Evolutionary conservation across 75 land plant genomes (phyloP), one percentile per base, ranked within the genome.

Genomic region (Selaginella moellendorffii): DNA sequence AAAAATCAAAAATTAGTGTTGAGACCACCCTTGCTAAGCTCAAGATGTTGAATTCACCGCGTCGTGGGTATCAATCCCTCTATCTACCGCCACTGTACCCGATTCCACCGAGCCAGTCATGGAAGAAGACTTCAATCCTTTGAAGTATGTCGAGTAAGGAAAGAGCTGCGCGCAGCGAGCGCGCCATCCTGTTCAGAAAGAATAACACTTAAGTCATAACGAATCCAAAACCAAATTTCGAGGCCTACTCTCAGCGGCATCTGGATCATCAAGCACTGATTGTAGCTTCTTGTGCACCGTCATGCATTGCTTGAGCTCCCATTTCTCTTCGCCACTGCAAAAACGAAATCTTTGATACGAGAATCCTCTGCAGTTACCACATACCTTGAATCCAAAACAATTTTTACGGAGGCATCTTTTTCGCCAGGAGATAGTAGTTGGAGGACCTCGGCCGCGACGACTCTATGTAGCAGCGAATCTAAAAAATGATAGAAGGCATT

Each of bases 391-490:
- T 84, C 86, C 79, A 83, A 85, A 64, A 93, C 80, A 21, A 93
- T 70, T 30, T 71, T 75, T 20, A 93, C 58, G 53, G 96, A 87
- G 42, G 78, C 82, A 26, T 18, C 19, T 58, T 84, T 93, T 67
- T 69, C 77, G 27, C 74, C 77, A 23, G 98, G 87, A 27, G 81
- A 80, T 31, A 88, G 71, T 31, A 85, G 63, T 77, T 64, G 69
- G 5, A 83, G 69, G 81, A 88, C 78, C 80, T 93, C 98, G 28
- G 96, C 98, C 54, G 74, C 95, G 10, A 90, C 98, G 28, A 83
- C 87, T 72, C 98, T 88, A 68, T 93, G 98, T 77, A 74, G 70
- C 74, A 93, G 75, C 19, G 98, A 89, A 77, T 79, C 98, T 92
- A 65, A 22, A 30, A 65, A 52, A 52, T 0, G 2, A 28, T 9